phyloP scores from a whole-genome alignment of 108 stramenopile species.

The Cyclostephanos tholiformis region DNA sequence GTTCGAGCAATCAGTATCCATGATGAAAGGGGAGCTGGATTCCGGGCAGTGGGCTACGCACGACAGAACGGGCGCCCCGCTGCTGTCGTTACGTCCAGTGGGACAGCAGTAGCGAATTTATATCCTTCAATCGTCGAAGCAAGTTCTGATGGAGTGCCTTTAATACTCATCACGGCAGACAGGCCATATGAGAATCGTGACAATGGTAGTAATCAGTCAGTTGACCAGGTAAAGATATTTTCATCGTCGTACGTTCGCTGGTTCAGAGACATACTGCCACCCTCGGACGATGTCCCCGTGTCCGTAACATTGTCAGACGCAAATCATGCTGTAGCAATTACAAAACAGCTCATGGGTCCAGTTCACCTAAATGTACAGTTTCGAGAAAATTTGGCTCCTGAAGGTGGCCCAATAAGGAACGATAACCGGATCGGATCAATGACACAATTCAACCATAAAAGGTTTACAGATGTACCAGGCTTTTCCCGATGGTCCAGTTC shows the following conservation, averaged over 20 bases:
- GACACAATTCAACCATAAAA: constrained; percentile 59
- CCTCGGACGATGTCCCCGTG: constrained; percentile 81
- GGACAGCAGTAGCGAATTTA: constrained; percentile 93
- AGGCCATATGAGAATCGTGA: constrained; percentile 89
- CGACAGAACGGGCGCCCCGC: constrained; percentile 74
- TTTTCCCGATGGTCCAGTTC: constrained; percentile 68
- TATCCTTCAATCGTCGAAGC: constrained; percentile 91
- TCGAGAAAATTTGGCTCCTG: constrained; percentile 92
- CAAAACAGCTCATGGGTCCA: constrained; percentile 67
- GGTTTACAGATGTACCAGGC: constrained; percentile 79
- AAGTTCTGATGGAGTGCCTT: constrained; percentile 75
- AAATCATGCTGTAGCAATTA: constrained; percentile 70
- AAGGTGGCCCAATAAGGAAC: constrained; percentile 82
- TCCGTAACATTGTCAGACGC: constrained; percentile 82
- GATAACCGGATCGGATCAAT: constrained; percentile 61
- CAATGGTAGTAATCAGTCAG: constrained; percentile 91
- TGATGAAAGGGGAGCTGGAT: constrained; percentile 94
- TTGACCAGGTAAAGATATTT: constrained; percentile 89
- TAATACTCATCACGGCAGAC: constrained; percentile 91
- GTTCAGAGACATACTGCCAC: constrained; percentile 88
- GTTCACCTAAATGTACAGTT: constrained; percentile 95
- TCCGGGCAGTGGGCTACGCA: constrained; percentile 89
- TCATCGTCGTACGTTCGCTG: constrained; percentile 79
- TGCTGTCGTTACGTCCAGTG: constrained; percentile 89
- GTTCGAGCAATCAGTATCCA: constrained; percentile 78